phyloP scores from a whole-genome alignment of 257 asterid genomes.

The Scutellaria barbata region DNA sequence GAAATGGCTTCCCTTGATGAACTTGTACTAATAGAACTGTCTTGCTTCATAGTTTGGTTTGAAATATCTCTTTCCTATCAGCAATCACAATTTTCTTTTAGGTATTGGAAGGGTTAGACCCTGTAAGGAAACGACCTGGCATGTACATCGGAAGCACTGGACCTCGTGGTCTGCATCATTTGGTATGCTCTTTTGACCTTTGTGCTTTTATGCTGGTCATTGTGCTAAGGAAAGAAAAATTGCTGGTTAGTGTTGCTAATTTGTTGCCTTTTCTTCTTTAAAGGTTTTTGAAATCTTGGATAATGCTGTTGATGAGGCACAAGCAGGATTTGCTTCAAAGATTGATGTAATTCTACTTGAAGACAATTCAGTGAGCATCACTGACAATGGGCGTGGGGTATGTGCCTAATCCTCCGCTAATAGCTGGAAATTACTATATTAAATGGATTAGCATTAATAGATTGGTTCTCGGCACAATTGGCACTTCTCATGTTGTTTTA shows the following conservation, averaged over 20 bases:
- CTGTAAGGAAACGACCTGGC: conserved; percentile 95
- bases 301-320: conserved; percentile 97
- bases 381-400: conserved; percentile 99
- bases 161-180: conserved; percentile 89
- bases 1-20: conserved; percentile 35
- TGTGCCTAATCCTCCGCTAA: conserved; percentile 39
- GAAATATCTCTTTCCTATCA: conserved; percentile 21
- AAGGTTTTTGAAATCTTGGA: conserved; percentile 97
- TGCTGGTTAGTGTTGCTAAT: conserved; percentile 27
- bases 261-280: conserved; percentile 30
- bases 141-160: conserved; percentile 99
- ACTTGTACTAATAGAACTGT: conserved; percentile 26
- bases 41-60: conserved; percentile 8
- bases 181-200: conserved; percentile 54
- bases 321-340: conserved; percentile 92
- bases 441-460: conserved; percentile 1
- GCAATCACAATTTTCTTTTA: conserved; percentile 35
- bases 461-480: conserved; percentile 9
- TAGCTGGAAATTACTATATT: background rate
- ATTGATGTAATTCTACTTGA: conserved; percentile 73
- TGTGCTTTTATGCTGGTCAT: conserved; percentile 7
- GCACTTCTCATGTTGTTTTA: background rate
- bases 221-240: background rate
- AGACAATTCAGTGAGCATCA: conserved; percentile 87
- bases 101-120: conserved; percentile 97